Evolutionary conservation across 768 basidiomycete species (phyloP).

Genomic region (Lanmaoa rubissima): DNA sequence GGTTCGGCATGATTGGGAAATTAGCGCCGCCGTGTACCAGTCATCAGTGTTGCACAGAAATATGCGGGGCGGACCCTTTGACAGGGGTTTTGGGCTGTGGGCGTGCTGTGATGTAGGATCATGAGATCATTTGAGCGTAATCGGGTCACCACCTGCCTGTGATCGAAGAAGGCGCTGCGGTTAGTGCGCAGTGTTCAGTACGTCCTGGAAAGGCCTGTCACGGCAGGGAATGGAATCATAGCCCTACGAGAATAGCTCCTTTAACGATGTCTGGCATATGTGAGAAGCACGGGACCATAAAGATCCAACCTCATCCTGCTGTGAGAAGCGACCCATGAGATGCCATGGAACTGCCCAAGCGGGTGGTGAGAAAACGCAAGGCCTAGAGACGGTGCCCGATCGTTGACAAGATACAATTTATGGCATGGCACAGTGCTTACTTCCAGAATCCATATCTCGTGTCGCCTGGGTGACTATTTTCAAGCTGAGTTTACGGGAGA

Average conservation of each 20-base stretch:
- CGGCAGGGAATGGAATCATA: constrained; percentile 22
- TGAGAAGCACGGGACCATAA: constrained; percentile 15
- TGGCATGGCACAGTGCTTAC: constrained; percentile 12
- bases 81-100: constrained; percentile 24
- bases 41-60: constrained; percentile 4
- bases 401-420: constrained; percentile 11
- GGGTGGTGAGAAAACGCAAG: constrained; percentile 17
- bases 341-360: constrained; percentile 3
- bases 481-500: constrained; percentile 5
- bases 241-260: constrained; percentile 17
- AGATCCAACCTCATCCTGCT: constrained; percentile 5
- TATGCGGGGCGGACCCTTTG: constrained; percentile 6
- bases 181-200: constrained; percentile 13
- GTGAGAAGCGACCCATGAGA: constrained; percentile 24
- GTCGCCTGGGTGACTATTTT: constrained; percentile 30
- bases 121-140: constrained; percentile 18
- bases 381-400: constrained; percentile 24
- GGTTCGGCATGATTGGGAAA: constrained; percentile 1
- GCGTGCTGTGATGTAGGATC: constrained; percentile 18
- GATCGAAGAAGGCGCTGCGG: constrained; percentile 28
- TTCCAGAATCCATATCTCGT: constrained; percentile 3
- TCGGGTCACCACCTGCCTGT: constrained; percentile 9
- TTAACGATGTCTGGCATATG: constrained; percentile 9
- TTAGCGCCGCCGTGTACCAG: constrained; percentile 1
- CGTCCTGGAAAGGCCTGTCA: constrained; percentile 16